Conservation (phyloP, 257 asterid genomes). For the Nicotiana undulata region DNA sequence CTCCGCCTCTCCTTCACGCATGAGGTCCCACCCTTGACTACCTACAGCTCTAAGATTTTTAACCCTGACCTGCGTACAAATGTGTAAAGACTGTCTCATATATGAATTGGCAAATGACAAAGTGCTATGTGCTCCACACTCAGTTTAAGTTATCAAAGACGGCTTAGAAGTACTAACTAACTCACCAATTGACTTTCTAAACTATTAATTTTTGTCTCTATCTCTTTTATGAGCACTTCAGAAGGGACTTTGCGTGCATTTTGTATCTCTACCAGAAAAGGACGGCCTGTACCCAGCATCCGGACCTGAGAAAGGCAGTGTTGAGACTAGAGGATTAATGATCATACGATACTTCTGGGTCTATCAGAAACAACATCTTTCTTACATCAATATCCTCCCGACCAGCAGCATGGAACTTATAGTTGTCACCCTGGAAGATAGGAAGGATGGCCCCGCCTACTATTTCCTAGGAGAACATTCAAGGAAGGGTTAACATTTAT, state of each 20-base stretch:
- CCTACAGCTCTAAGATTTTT: constrained; percentile 72
- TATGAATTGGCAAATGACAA: neutral
- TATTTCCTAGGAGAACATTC: constrained; percentile 59
- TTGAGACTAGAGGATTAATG: constrained; percentile 4
- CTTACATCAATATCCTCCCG: constrained; percentile 98
- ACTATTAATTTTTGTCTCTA: constrained; percentile 64
- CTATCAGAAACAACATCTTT: constrained; percentile 6
- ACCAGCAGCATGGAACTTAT: constrained; percentile 98
- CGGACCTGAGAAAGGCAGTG: constrained; percentile 52
- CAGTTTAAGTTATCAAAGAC: neutral
- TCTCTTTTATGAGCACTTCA: constrained; percentile 55
- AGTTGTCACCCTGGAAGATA: constrained; percentile 65
- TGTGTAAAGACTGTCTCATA: neutral
- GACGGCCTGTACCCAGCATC: constrained; percentile 95
- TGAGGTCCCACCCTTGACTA: constrained; percentile 79
- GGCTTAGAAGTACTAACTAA: neutral
- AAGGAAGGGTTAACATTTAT: neutral
- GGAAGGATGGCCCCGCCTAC: constrained; percentile 79
- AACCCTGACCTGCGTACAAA: constrained; percentile 52
- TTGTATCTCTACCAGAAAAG: constrained; percentile 84
- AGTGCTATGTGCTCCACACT: neutral
- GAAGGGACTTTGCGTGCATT: constrained; percentile 73
- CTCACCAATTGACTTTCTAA: constrained; percentile 62
- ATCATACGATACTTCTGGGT: neutral
- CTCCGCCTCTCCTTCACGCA: constrained; percentile 99